phyloP scores from a whole-genome alignment of 1,139 yeast genomes.

The Candida albicans region DNA sequence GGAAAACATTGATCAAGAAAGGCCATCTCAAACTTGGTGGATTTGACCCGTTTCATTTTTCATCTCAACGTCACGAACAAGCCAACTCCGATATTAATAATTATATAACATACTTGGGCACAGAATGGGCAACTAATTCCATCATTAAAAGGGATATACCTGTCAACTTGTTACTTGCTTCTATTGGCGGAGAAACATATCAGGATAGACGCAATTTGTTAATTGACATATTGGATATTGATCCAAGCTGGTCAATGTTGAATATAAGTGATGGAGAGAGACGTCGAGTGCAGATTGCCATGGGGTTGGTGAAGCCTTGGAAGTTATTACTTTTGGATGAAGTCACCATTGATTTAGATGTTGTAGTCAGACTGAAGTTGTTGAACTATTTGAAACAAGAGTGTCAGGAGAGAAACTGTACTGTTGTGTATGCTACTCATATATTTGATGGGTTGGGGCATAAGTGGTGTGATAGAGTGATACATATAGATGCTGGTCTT shows the following conservation, averaged over 20 bases:
- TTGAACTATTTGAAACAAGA: constrained; percentile 69
- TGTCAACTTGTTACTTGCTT: constrained; percentile 71
- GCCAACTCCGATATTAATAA: constrained; percentile 47
- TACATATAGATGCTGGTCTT: constrained; percentile 76
- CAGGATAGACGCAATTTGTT: constrained; percentile 76
- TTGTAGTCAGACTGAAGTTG: constrained; percentile 77
- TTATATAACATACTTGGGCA: constrained; percentile 77
- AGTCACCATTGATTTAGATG: constrained; percentile 95
- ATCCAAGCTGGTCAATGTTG: constrained; percentile 90
- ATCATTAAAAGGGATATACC: constrained; percentile 89
- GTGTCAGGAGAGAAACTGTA: constrained; percentile 63
- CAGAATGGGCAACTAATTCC: constrained; percentile 96
- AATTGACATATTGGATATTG: constrained; percentile 76
- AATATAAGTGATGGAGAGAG: constrained; percentile 92
- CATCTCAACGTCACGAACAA: constrained; percentile 39
- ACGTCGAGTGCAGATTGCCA: constrained; percentile 86
- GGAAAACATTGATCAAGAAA: constrained; percentile 78
- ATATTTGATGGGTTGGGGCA: constrained; percentile 88
- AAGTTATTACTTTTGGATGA: constrained; percentile 80
- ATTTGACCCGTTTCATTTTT: constrained; percentile 79
- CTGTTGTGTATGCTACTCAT: constrained; percentile 90
- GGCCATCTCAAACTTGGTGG: constrained; percentile 76
- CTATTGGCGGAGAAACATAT: constrained; percentile 78
- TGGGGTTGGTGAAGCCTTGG: constrained; percentile 95
- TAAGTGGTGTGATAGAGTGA: constrained; percentile 80